Evolutionary conservation across 2,329 filamentous ascomycete genomes (phyloP), one percentile per base, ranked within the genome.

Genomic region (Phialophora chinensis): DNA sequence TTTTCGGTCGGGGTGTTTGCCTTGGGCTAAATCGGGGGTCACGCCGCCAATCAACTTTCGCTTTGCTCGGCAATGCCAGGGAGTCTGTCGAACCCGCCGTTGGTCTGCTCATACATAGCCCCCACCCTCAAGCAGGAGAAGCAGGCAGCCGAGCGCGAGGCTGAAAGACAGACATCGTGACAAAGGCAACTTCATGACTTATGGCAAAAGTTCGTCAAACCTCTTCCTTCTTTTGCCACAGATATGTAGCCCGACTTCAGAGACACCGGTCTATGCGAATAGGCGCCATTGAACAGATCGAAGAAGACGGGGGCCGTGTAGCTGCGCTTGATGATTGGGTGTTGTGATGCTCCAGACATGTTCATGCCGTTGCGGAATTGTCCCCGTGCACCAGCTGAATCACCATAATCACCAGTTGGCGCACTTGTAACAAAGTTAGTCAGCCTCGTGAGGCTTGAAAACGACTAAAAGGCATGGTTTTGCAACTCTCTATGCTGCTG

Each of bases 361-460:
- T n/a, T 44, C 38, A 20, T 27, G 49, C 49, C 29, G 4, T 47
- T 31, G 59, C 59, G 59, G 59, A 61, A 61, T 61, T 61, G 59
- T 38, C 29, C 31, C 59, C 47, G 38, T n/a, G 38, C 17, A n/a
- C 38, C 38, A 42, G 4, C 14, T 1, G 38, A n/a, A 42, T n/a
- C 38, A 44, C 38, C 38, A 44, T n/a, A 44, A 44, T n/a, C 38
- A 44, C 17, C 38, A 17, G 38, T 42, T 38, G 49, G 23, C n/a
- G 10, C 49, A 11, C 8, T 12, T 61, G 47, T 33, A 35, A 35
- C 53, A 12, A 53, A 55, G 5, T 61, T 61, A 53, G 59, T 61
- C 59, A 61, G 49, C 59, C 49, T 42, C n/a, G 23, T 7, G 31
- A 29, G 14, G 14, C 11, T 38, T 33, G 17, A n/a, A 17, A 17